phyloP scores from a whole-genome alignment of 78 protist species.

The slime mould (Dictyostelium discoideum) region DNA sequence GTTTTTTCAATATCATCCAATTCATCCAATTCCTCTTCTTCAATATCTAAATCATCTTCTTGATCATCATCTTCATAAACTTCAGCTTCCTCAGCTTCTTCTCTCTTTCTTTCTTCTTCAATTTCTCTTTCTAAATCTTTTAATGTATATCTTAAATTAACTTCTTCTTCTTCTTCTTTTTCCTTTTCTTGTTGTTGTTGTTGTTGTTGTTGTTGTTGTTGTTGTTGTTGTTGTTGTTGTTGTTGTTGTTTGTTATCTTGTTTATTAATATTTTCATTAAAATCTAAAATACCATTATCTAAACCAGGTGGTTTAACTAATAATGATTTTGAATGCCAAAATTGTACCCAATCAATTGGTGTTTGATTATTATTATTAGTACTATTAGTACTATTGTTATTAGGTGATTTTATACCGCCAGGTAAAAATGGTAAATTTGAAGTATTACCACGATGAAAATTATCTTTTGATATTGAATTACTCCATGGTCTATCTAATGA shows the following conservation, averaged over 20 bases:
- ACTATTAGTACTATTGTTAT: background rate
- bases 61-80: slow-evolving; percentile 25
- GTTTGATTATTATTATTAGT: background rate
- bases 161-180: background rate
- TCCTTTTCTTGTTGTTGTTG: background rate
- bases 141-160: slow-evolving; percentile 6
- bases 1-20: background rate
- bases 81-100: slow-evolving; percentile 14
- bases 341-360: slow-evolving; percentile 59
- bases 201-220: too few relatives aligned
- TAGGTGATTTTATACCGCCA: slow-evolving; percentile 36
- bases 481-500: slow-evolving; percentile 57
- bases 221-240: too few relatives aligned
- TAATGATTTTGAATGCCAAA: slow-evolving; percentile 40
- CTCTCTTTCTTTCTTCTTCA: background rate
- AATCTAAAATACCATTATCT: slow-evolving; percentile 13
- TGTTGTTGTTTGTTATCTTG: background rate
- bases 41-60: slow-evolving; percentile 19
- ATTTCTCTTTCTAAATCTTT: slow-evolving; percentile 20
- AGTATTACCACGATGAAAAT: slow-evolving; percentile 79
- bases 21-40: slow-evolving; percentile 33
- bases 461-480: slow-evolving; percentile 8
- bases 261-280: background rate
- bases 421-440: slow-evolving; percentile 74
- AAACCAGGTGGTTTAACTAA: slow-evolving; percentile 47